Percentiles rank a stretch among this genome's conserved stretches.
Conservation (phyloP, 768 basidiomycete species). For the Trametes villosa region DNA sequence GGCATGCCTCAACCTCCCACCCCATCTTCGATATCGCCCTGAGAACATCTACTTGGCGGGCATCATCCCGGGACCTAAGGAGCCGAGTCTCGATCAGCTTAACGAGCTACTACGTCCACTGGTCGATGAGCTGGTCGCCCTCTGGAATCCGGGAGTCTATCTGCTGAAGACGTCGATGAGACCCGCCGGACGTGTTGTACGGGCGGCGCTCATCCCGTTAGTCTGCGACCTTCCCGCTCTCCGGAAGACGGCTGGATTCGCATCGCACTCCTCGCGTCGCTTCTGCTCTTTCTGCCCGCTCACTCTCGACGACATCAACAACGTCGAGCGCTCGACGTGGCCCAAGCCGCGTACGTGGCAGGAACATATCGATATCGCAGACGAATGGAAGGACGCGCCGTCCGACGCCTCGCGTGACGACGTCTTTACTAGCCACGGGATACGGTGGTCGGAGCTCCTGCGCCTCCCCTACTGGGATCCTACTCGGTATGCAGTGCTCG, state of each 20-base stretch:
- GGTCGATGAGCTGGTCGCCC: conserved; percentile 39
- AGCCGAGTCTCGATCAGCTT: conserved; percentile 38
- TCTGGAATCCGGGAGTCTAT: conserved; percentile 40
- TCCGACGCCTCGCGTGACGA: conserved; percentile 5
- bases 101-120: conserved; percentile 46
- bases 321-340: conserved; percentile 36
- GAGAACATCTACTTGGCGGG: conserved; percentile 47
- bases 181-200: conserved; percentile 34
- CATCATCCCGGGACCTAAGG: conserved; percentile 46
- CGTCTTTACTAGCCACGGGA: conserved; percentile 26
- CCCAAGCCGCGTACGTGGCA: conserved; percentile 2
- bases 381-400: conserved; percentile 25
- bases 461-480: conserved; percentile 47
- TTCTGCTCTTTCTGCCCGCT: conserved; percentile 39
- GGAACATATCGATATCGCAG: conserved; percentile 27
- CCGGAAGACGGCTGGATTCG: conserved; percentile 37
- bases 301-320: conserved; percentile 30
- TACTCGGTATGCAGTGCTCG: conserved; percentile 35
- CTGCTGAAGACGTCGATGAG: conserved; percentile 29
- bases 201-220: conserved; percentile 36
- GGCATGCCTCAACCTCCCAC: conserved; percentile 34
- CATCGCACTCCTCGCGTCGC: conserved; percentile 19
- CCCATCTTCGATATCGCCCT: conserved; percentile 22
- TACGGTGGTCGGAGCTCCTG: conserved; percentile 36
- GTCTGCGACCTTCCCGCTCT: conserved; percentile 44